Base-by-base conservation (phyloP, 225 moss, liverwort and hornwort species). In the Marchantia polymorpha region DNA sequence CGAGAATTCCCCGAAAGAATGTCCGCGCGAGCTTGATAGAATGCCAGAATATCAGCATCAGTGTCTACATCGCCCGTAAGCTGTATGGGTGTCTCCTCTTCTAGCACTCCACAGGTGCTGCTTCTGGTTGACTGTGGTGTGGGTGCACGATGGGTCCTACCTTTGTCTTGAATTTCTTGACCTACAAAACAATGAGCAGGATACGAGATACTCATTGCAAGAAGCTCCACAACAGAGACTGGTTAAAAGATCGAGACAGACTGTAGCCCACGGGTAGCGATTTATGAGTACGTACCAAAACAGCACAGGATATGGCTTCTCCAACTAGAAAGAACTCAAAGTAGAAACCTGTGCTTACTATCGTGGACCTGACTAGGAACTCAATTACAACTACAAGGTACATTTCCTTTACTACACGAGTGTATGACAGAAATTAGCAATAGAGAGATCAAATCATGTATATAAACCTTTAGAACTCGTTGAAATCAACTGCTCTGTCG, bases 41-140 rank as follows among this genome's bases (percentile, higher is more conserved):
- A 92, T n/a, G 92, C 92, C n/a, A 86, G 46, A 23, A 92, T 89
- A 14, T 92, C 79, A 0, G 48, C 82, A 74, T 92, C 92, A 3
- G 83, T 84, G 52, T 58, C 14, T 55, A n/a, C 64, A 77, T 83
- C 83, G 0, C 90, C 90, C 0, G 89, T 92, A 3, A 82, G 60
- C 29, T 65, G 78, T 17, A 74, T 67, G 48, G 30, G 13, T 39
- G 74, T 19, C 27, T 55, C 29, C 31, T 72, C 72, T 51, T 49
- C 19, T 16, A 26, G 26, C n/a, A 25, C 53, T 23, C n/a, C 7
- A 9, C n/a, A 53, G 54, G 73, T 26, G 53, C 53, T 54, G 17
- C 73, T 55, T 73, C 53, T 73, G 73, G 73, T 27, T 12, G 26
- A 55, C 15, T 23, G 52, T 29, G 27, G 29, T 14, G 7, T 6